Evolutionary conservation across 805 yeast species (phyloP).

Genomic region (Barnettozyma californica): DNA sequence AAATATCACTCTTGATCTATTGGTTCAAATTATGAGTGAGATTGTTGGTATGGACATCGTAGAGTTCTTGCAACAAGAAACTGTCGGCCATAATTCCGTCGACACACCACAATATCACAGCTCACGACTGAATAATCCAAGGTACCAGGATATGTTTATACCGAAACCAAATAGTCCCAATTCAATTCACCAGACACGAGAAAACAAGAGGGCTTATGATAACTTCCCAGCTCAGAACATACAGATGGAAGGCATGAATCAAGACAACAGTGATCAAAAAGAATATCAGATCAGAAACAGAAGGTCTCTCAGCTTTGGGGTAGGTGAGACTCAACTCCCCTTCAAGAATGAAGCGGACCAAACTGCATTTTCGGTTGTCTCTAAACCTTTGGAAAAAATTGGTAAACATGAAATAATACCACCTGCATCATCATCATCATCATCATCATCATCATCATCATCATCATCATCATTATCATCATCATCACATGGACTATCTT

Average conservation of each 20-base stretch:
- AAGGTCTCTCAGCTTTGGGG: background rate
- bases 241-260: background rate
- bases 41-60: background rate
- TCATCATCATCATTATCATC: too few species aligned
- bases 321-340: background rate
- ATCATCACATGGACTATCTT: background rate
- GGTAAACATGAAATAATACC: background rate
- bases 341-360: background rate
- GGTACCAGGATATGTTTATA: background rate
- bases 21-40: background rate
- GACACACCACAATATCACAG: background rate
- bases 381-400: background rate
- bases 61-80: background rate
- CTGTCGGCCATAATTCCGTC: background rate
- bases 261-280: background rate
- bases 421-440: too few species aligned
- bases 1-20: background rate
- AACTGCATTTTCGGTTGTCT: background rate
- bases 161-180: background rate
- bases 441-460: too few species aligned
- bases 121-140: background rate
- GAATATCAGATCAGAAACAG: background rate
- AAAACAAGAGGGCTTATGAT: background rate
- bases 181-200: background rate
- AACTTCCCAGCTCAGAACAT: background rate